These are phyloP conservation scores for Candida tetrigidarum DNA, from an alignment of 1,139 yeast species.

Conservation along the genomic window DNA sequence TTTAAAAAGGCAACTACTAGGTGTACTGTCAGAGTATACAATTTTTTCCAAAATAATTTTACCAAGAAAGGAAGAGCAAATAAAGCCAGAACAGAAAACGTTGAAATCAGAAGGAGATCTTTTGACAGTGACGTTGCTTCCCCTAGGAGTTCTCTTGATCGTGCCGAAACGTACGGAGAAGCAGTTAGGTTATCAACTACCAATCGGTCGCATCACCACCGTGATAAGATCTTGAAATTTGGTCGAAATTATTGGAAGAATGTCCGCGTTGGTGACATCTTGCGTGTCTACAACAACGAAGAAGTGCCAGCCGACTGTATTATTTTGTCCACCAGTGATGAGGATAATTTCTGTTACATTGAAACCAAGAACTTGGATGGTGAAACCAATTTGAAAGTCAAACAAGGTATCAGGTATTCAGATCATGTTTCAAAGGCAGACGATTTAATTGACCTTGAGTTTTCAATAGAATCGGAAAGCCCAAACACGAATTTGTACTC, in stretches of 20 bases:
- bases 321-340: conserved; percentile 78
- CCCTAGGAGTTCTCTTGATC: conserved; percentile 21
- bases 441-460: conserved; percentile 75
- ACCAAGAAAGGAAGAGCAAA: conserved; percentile 36
- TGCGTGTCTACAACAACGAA: conserved; percentile 83
- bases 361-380: conserved; percentile 97
- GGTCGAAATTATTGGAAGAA: conserved; percentile 75
- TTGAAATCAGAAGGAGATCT: conserved; percentile 28
- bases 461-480: conserved; percentile 90
- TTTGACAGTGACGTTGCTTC: conserved; percentile 35
- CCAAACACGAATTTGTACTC: conserved; percentile 84
- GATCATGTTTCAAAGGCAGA: conserved; percentile 57
- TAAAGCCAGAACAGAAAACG: conserved; percentile 27
- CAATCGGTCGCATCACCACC: conserved; percentile 29
- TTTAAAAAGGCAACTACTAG: conserved; percentile 54
- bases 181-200: conserved; percentile 29
- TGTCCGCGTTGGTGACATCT: conserved; percentile 85
- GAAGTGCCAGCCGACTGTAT: conserved; percentile 94
- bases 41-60: conserved; percentile 26
- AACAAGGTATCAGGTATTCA: conserved; percentile 76
- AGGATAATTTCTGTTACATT: conserved; percentile 89
- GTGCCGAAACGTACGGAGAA: conserved; percentile 27
- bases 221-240: conserved; percentile 2
- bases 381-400: conserved; percentile 88
- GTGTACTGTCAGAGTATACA: conserved; percentile 19